Conservation (phyloP, 2,329 filamentous ascomycete genomes). For the Hawksworthiomyces lignivorus region DNA sequence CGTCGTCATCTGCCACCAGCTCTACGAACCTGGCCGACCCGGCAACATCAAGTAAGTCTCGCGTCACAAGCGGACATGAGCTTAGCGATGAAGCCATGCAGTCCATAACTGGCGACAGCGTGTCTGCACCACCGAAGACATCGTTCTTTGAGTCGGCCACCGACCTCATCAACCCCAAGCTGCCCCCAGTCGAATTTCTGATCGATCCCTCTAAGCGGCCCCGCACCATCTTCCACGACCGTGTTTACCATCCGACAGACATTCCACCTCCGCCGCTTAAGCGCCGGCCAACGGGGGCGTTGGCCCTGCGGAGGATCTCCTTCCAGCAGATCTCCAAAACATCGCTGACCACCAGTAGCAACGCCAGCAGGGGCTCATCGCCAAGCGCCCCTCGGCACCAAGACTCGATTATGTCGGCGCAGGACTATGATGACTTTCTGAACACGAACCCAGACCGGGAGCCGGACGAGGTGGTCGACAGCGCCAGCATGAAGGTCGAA, state of each 20-base stretch:
- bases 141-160: conserved; percentile 93
- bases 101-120: conserved; percentile 26
- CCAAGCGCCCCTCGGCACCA: conserved; percentile 25
- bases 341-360: conserved; percentile 1
- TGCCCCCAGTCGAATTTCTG: conserved; percentile 75
- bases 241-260: conserved; percentile 87
- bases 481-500: conserved; percentile 76
- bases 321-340: conserved; percentile 8
- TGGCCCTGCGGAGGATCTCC: conserved; percentile 21
- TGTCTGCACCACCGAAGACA: conserved; percentile 74
- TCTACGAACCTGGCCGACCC: not conserved
- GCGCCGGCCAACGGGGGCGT: conserved; percentile 29
- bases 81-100: conserved; percentile 18
- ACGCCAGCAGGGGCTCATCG: conserved; percentile 1
- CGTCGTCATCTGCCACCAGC: conserved; percentile 19
- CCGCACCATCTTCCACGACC: conserved; percentile 92
- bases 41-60: conserved; percentile 21
- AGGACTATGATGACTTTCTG: conserved; percentile 45
- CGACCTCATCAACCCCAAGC: conserved; percentile 81
- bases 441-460: conserved; percentile 40
- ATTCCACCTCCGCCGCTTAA: conserved; percentile 75
- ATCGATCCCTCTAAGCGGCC: conserved; percentile 74
- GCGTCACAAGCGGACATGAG: conserved; percentile 44
- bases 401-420: conserved; percentile 35
- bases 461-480: conserved; percentile 44